Base-by-base conservation (phyloP, 1,284 basidiomycete genomes). In the Sanghuangporus sanghuang region DNA sequence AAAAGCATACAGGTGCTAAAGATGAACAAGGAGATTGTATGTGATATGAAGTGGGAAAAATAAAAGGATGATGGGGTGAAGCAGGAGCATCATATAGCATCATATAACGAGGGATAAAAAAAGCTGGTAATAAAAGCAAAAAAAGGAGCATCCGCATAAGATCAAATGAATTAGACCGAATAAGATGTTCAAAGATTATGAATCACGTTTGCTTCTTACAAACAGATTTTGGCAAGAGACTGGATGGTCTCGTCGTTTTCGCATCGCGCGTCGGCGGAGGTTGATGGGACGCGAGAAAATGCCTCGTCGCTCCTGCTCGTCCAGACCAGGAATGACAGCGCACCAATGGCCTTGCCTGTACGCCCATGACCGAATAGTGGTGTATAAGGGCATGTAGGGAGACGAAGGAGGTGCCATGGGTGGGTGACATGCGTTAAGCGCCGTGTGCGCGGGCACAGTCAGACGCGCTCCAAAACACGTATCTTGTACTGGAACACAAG, bases 341-440 rank as follows among this genome's bases (percentile, higher is more conserved):
- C 75, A 73, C 84, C 84, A 85, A 68, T 82, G 83, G 6, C 84
- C 85, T 63, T 77, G 73, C 61, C 72, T 69, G 74, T 81, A 85
- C 50, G 73, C 73, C 82, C 84, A 85, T 9, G 74, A 1, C 77
- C 71, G 32, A 69, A 66, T 38, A 71, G 68, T 21, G 67, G 67
- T 56, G 66, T 69, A 63, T 67, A 69, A 18, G 69, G 53, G 58
- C 59, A 21, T 57, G 9, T 50, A 44, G n/a, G 32, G 49, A 23
- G 38, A 46, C 14, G 54, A 52, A 57, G 66, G 59, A 50, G 65
- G 53, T 71, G 75, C 72, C 40, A 75, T 70, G 8, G 82, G 83
- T 52, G 83, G 83, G 67, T 79, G 79, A 14, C 73, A 70, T 40
- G 75, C 71, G 70, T 85, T 86, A 64, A 81, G 78, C n/a, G 73